A percentile compares a stretch with the other conserved stretches of the same genome.
phyloP scores from a whole-genome alignment of 2,329 filamentous ascomycete species.

The Clarireedia hainanense region DNA sequence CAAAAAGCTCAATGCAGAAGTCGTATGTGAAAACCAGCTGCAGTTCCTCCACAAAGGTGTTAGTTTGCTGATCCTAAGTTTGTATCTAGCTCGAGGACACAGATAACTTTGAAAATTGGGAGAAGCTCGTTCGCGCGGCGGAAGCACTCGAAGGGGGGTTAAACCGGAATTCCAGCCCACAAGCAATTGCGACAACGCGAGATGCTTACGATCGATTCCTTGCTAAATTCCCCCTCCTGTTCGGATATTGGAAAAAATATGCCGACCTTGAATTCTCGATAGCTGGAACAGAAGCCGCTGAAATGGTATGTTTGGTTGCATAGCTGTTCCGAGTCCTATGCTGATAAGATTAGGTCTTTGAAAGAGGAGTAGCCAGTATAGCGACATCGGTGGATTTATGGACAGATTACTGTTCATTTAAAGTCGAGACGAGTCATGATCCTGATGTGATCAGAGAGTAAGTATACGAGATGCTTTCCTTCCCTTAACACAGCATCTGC shows the following conservation, averaged over 20 bases:
- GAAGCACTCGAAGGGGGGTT: conserved; percentile 86
- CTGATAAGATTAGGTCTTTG: conserved; percentile 64
- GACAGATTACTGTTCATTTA: conserved; percentile 96
- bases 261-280: conserved; percentile 96
- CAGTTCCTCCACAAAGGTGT: not conserved
- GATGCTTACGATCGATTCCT: conserved; percentile 89
- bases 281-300: conserved; percentile 89
- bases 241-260: conserved; percentile 99
- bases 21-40: conserved; percentile 51
- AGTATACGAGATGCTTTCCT: conserved; percentile 67
- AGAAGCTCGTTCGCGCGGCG: conserved; percentile 77
- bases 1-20: conserved; percentile 66
- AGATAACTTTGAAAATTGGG: conserved; percentile 93
- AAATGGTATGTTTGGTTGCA: conserved; percentile 60
- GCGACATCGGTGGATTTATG: conserved; percentile 92
- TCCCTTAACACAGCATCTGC: conserved; percentile 51
- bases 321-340: not conserved
- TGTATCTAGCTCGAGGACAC: conserved; percentile 45
- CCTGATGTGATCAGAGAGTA: conserved; percentile 98
- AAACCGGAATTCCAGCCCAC: conserved; percentile 92
- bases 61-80: conserved; percentile 11
- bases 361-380: conserved; percentile 88
- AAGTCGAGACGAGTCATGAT: conserved; percentile 94
- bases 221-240: conserved; percentile 87
- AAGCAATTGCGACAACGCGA: conserved; percentile 80